Percentiles rank a stretch among this genome's conserved stretches.
These are phyloP conservation scores for Cytospora piceicola DNA, from an alignment of 2,329 filamentous ascomycete species.

Conservation along the genomic window DNA sequence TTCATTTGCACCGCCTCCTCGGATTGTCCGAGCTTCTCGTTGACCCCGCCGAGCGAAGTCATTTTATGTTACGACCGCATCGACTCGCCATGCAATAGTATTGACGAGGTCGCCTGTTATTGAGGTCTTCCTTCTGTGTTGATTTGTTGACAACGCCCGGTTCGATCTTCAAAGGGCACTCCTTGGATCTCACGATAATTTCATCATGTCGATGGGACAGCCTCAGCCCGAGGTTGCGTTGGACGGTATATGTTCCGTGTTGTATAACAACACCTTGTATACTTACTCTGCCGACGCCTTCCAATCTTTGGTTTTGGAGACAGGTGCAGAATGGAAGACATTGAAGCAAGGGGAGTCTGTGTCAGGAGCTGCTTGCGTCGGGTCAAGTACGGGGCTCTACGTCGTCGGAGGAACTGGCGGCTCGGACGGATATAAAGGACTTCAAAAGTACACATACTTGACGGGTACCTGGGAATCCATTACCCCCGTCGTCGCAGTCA, in stretches of 20 bases:
- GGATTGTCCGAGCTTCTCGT: constrained; percentile 7
- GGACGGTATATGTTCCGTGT: constrained; percentile 78
- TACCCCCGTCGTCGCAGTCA: constrained; percentile 50
- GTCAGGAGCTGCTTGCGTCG: constrained; percentile 75
- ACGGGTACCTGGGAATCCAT: constrained; percentile 58
- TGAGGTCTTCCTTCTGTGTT: constrained; percentile 24
- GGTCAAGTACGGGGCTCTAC: constrained; percentile 68
- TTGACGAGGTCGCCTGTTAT: constrained; percentile 25
- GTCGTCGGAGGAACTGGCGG: constrained; percentile 74
- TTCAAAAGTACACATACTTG: constrained; percentile 69
- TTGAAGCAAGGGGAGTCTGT: constrained; percentile 70
- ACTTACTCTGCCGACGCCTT: constrained; percentile 78
- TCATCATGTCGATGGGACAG: constrained; percentile 58
- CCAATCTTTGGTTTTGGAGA: constrained; percentile 69
- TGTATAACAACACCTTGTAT: constrained; percentile 83
- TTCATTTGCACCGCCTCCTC: constrained; percentile 7
- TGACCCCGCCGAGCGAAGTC: constrained; percentile 4
- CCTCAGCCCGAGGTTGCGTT: constrained; percentile 72
- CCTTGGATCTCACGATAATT: constrained; percentile 7
- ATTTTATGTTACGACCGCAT: neutral
- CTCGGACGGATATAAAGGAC: constrained; percentile 65
- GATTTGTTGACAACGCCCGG: constrained; percentile 9
- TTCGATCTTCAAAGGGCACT: constrained; percentile 2
- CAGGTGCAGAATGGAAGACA: constrained; percentile 72
- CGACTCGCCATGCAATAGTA: constrained; percentile 29